Evolutionary conservation across 139 green algal species (phyloP), one percentile per base, ranked within the genome.

Genomic region (Micractinium conductrix): DNA sequence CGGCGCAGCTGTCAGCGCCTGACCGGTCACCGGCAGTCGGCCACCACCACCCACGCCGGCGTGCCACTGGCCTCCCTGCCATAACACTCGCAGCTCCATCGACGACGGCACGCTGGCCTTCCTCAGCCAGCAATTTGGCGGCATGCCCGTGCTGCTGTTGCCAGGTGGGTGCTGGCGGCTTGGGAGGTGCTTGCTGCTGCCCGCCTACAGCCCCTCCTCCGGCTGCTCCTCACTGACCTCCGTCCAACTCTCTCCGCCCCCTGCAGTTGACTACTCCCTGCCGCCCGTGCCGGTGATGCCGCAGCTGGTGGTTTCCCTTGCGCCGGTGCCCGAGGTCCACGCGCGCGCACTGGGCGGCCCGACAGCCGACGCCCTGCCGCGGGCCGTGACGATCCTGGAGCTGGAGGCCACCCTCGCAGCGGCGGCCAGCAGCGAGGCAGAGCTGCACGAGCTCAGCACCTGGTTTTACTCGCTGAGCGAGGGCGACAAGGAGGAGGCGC

Each of bases 41-140:
- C n/a, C n/a, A n/a, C n/a, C n/a, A n/a, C n/a, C n/a, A n/a, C n/a
- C n/a, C n/a, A n/a, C n/a, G n/a, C n/a, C n/a, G n/a, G n/a, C n/a
- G n/a, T n/a, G n/a, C n/a, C n/a, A n/a, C n/a, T n/a, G n/a, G n/a
- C n/a, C n/a, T n/a, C n/a, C n/a, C n/a, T n/a, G n/a, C n/a, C n/a
- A n/a, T n/a, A n/a, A n/a, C n/a, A n/a, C n/a, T n/a, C n/a, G n/a
- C n/a, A n/a, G n/a, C 76, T 73, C 37, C 76, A 82, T 82, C 12
- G 76, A 82, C 62, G 37, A 82, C 16, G 62, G 76, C 55, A 82
- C 76, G 37, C 58, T 82, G 37, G 42, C 28, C 19, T 82, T 73
- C 76, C 38, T 82, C 21, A 62, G 40, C 40, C 14, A 42, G 30
- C 28, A n/a, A 30, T 79, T 79, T 63, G 44, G 44, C 2, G n/a